Evolutionary conservation across 306 rosid genomes (phyloP).

Genomic region (Quercus parvula): DNA sequence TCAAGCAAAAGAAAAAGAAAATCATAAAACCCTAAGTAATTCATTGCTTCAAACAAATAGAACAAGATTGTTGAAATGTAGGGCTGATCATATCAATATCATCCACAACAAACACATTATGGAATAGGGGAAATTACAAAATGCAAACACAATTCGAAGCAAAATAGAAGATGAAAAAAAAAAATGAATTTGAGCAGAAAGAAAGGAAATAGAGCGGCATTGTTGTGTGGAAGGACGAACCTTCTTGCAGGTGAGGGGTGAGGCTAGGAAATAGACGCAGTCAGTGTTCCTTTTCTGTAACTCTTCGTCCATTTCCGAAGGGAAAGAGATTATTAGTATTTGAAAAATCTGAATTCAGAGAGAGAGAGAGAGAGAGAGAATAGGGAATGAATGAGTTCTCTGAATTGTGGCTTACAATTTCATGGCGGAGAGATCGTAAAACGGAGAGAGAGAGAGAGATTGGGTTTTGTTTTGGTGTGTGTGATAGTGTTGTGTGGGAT

Average conservation of each 20-base stretch:
- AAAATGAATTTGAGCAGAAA: not conserved
- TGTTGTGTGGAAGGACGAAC: constrained; percentile 20
- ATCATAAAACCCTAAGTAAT: not conserved
- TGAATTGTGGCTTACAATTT: constrained; percentile 6
- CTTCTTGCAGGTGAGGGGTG: constrained; percentile 96
- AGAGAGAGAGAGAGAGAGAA: constrained; percentile 1
- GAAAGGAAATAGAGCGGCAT: not conserved
- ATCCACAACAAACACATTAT: not conserved
- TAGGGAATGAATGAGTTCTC: constrained; percentile 6
- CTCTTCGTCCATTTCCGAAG: constrained; percentile 59
- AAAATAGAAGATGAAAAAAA: not conserved
- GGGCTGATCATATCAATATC: constrained; percentile 10
- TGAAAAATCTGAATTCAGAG: not conserved
- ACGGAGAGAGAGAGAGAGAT: not conserved
- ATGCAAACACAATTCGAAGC: not conserved
- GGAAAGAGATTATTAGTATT: not conserved
- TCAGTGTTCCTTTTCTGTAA: constrained; percentile 62
- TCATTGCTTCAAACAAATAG: constrained; percentile 1
- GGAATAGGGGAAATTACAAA: not conserved
- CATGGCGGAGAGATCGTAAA: constrained; percentile 17
- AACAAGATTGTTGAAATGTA: constrained; percentile 23
- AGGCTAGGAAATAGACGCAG: constrained; percentile 84
- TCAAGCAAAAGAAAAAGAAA: not conserved
- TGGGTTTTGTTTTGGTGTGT: not conserved
- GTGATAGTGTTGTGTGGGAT: not conserved